These are phyloP conservation scores for Aureobasidium sp. DNA, from an alignment of 2,329 filamentous ascomycete species.

Conservation along the genomic window DNA sequence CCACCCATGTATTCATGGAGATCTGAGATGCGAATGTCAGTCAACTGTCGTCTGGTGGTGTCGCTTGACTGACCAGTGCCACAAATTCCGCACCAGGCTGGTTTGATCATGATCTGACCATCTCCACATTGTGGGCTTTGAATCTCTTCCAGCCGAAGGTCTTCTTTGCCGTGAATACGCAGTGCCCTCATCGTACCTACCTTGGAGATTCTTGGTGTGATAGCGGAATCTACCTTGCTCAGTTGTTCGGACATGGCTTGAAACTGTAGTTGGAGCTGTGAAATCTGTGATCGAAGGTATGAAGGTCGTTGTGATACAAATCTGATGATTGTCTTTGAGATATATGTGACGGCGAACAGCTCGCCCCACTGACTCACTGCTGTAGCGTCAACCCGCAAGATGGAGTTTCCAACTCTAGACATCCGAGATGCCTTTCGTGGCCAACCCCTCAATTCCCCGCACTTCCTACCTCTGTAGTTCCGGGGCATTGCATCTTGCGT, in stretches of 20 bases:
- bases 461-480: conserved; percentile 2
- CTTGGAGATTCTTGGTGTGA: neutral
- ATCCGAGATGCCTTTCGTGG: neutral
- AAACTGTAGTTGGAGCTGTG: neutral
- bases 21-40: conserved; percentile 15
- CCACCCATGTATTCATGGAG: conserved; percentile 30
- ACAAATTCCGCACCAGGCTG: conserved; percentile 30
- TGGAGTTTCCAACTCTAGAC: neutral
- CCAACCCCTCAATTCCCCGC: conserved; percentile 8
- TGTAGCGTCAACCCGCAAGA: neutral
- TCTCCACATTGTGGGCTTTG: conserved; percentile 26
- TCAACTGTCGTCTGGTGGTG: neutral
- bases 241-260: neutral
- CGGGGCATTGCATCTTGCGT: neutral
- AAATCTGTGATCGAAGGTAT: neutral
- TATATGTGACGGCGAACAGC: neutral
- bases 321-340: neutral
- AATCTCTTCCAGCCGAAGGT: conserved; percentile 29
- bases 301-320: neutral
- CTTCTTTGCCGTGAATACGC: conserved; percentile 31
- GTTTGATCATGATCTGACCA: conserved; percentile 30
- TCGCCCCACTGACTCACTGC: neutral
- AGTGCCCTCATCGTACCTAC: conserved; percentile 27
- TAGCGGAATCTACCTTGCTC: conserved; percentile 3
- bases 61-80: conserved; percentile 18